phyloP scores from a whole-genome alignment of 2,329 filamentous ascomycete species.

The Leptographium galeiforme region DNA sequence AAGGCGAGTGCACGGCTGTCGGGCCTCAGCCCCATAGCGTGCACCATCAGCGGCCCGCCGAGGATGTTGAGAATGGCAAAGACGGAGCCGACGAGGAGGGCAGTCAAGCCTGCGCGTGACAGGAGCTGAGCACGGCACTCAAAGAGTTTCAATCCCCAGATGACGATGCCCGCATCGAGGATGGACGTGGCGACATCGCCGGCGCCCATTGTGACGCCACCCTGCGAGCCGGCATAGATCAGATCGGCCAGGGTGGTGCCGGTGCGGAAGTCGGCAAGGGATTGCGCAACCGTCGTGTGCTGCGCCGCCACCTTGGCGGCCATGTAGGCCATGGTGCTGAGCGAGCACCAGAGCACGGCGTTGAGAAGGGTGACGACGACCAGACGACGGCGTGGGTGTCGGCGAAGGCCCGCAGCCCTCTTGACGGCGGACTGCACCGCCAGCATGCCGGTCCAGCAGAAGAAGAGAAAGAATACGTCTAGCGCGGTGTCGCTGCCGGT shows the following conservation, averaged over 20 bases:
- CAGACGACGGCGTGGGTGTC: slow-evolving; percentile 11
- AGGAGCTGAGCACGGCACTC: slow-evolving; percentile 33
- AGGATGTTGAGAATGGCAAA: slow-evolving; percentile 29
- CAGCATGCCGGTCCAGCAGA: slow-evolving; percentile 33
- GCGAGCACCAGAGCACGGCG: slow-evolving; percentile 32
- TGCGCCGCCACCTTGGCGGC: slow-evolving; percentile 22
- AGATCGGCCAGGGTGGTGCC: slow-evolving; percentile 18
- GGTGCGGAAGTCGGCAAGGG: slow-evolving; percentile 17
- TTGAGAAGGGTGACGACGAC: slow-evolving; percentile 29
- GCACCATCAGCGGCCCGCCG: slow-evolving; percentile 24
- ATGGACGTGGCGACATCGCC: slow-evolving; percentile 35
- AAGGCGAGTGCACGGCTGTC: slow-evolving; percentile 27
- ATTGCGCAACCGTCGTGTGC: slow-evolving; percentile 8
- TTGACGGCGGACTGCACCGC: slow-evolving; percentile 25
- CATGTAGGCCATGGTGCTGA: slow-evolving; percentile 30
- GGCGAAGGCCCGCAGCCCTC: background rate
- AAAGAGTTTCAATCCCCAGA: slow-evolving; percentile 40
- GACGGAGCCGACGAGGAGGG: slow-evolving; percentile 21
- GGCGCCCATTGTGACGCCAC: slow-evolving; percentile 21
- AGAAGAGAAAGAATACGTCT: slow-evolving; percentile 32
- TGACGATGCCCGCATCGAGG: slow-evolving; percentile 36
- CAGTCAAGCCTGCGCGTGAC: slow-evolving; percentile 26
- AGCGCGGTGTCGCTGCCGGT: slow-evolving; percentile 23
- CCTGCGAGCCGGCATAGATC: slow-evolving; percentile 13
- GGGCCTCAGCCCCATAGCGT: slow-evolving; percentile 21